Base-by-base conservation (phyloP, 1,284 basidiomycete genomes). In the Cerioporus squamosus region DNA sequence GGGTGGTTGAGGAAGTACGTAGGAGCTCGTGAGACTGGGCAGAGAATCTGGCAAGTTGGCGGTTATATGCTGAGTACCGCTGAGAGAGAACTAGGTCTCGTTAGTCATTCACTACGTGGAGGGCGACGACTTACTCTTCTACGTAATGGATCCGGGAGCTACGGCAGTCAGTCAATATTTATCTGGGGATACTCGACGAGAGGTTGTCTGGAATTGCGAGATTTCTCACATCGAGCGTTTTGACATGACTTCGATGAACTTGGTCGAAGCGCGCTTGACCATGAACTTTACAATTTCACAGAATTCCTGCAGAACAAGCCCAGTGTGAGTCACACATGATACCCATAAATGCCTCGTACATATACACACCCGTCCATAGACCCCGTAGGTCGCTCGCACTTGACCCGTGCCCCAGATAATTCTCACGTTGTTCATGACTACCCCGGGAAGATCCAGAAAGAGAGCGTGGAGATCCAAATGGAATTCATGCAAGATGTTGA, bases 381-480 rank as follows among this genome's bases (percentile, higher is more conserved):
- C 6, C n/a, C 15, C 14, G 39, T 43, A 54, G 14, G 39, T 48
- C 5, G 31, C 51, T 1, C 56, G 44, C 9, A 58, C n/a, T 23
- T 49, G 56, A 2, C 51, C 56, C 2, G 51, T 53, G 3, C 51
- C 51, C 51, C 56, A 58, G 7, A 58, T 23, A 22, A 58, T 49
- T 33, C 26, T 48, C 8, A 53, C 29, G 17, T 49, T 46, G 12
- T 14, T n/a, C 44, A 52, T 42, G 15, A 39, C 40, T 5, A 53
- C 22, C 10, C 55, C 49, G n/a, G n/a, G n/a, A n/a, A 52, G 20
- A 0, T 36, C 47, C 31, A 58, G 12, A 5, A 20, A 17, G 17
- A 58, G 51, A 3, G 51, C 51, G 18, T 53, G 42, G n/a, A 58
- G 14, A 29, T 58, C 56, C 14, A 29, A 45, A 2, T 24, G 46